Evolutionary conservation across 2,329 filamentous ascomycete genomes (phyloP).

Genomic region (Xylariaceae sp.): DNA sequence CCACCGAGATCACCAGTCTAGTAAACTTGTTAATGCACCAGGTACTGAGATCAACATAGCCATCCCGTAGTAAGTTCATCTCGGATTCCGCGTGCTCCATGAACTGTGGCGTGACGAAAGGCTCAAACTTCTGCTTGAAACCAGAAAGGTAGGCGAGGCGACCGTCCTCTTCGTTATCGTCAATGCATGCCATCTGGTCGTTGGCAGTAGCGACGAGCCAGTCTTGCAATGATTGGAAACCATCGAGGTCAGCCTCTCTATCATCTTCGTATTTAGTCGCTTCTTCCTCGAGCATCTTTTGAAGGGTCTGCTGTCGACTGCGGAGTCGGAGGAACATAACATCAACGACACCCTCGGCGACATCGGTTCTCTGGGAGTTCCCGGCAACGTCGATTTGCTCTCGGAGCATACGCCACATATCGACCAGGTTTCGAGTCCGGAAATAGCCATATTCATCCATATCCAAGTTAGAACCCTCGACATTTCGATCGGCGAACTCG

Average conservation of each 20-base stretch:
- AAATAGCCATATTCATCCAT: conserved; percentile 85
- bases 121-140: conserved; percentile 78
- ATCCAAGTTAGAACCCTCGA: conserved; percentile 71
- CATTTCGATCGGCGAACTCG: conserved; percentile 71
- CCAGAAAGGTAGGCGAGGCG: conserved; percentile 77
- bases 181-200: conserved; percentile 97
- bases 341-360: conserved; percentile 91
- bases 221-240: conserved; percentile 79
- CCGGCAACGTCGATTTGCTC: conserved; percentile 85
- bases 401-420: conserved; percentile 95
- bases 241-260: conserved; percentile 52
- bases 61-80: conserved; percentile 71
- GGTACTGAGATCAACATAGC: conserved; percentile 91
- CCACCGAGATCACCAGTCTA: conserved; percentile 79
- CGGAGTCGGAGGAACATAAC: conserved; percentile 89
- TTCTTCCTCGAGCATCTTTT: conserved; percentile 83
- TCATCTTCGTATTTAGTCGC: conserved; percentile 63
- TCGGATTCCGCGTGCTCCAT: conserved; percentile 69
- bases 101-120: conserved; percentile 75
- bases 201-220: conserved; percentile 97
- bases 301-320: conserved; percentile 77
- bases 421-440: conserved; percentile 83
- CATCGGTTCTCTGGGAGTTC: conserved; percentile 79
- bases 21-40: conserved; percentile 88
- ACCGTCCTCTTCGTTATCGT: conserved; percentile 75